Evolutionary conservation across 2,329 filamentous ascomycete genomes (phyloP), one percentile per base, ranked within the genome.

Genomic region (Chalara sp.): DNA sequence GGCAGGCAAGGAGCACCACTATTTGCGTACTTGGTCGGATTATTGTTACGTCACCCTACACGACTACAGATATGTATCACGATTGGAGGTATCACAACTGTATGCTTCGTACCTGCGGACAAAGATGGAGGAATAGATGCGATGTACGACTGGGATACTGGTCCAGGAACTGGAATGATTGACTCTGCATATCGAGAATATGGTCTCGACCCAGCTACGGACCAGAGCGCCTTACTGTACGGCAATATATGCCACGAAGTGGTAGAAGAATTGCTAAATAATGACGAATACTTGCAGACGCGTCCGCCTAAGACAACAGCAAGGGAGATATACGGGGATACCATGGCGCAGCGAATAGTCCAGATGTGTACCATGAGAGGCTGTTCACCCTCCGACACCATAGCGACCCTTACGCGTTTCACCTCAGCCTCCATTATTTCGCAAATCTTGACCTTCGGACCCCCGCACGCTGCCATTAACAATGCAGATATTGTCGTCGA

Each of bases 101-200:
- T 64, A 4, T 62, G 57, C 48, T 64, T 66, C 46, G 59, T 66
- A 6, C 63, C 63, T 7, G 44, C 61, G 5, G 63, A 64, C 31
- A 59, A 58, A n/a, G 54, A 61, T 40, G 62, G 62, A 8, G 63
- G 63, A 6, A 59, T 66, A 30, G 63, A 65, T 37, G 61, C 61
- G 8, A 65, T 66, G 61, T 64, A 64, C 32, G 62, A 66, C 45
- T 66, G 63, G 63, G 63, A 66, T 45, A 61, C 61, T 5, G 63
- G 63, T 4, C 63, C 63, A 41, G 63, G 63, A 29, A 65, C 60
- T 4, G 60, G 49, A 8, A 61, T 67, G 49, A 63, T 65, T 32
- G 62, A 64, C 49, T 57, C 59, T 3, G 61, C 61, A 5, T 60
- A 63, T 44, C 59, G 61, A n/a, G 55, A 59, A 42, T 64, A 61